Base-by-base conservation (phyloP, 2,329 filamentous ascomycete genomes). In the Cytospora paraplurivora region DNA sequence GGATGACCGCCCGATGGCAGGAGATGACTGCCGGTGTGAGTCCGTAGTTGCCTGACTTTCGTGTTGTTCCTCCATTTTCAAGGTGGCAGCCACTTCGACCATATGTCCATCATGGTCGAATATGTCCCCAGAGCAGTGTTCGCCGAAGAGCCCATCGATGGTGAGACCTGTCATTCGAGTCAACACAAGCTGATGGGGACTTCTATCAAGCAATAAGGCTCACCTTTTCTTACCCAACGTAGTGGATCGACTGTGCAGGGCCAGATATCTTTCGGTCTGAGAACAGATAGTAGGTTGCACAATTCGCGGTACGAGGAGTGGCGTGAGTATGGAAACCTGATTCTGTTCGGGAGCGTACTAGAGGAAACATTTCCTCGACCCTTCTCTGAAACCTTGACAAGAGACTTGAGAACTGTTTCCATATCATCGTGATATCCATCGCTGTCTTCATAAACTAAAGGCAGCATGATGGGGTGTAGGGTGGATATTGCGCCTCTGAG, bases 261-360 rank as follows among this genome's bases (percentile, higher is more conserved):
- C 79, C 89, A 90, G 2, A 97, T 79, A 69, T 97, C 92, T 53
- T 77, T 85, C 0, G 93, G 93, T 34, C 78, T 83, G 69, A 97
- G 90, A 0, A 81, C 79, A 3, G 79, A 73, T 1, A 97, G 80
- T 0, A 97, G 77, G 59, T 86, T 76, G 67, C 91, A 89, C 3
- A 96, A 82, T 72, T 97, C 94, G 0, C 81, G 78, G 65, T 95
- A 94, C 0, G 92, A 96, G 0, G 94, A 96, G 74, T 98, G 94
- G 1, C 94, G 85, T 0, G 94, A 94, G 71, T 93, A 97, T 0
- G 93, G 91, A 68, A 97, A 97, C 0, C 73, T 77, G 3, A 88
- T 84, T 0, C 71, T 71, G 13, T 69, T 76, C 0, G 81, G 76
- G 2, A 84, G 71, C 0, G 41, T 11, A 1, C 62, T 62, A 1